Percentiles rank a stretch among this genome's conserved stretches.
Conservation (phyloP, 2,329 filamentous ascomycete species). For the Colletotrichum sp. region DNA sequence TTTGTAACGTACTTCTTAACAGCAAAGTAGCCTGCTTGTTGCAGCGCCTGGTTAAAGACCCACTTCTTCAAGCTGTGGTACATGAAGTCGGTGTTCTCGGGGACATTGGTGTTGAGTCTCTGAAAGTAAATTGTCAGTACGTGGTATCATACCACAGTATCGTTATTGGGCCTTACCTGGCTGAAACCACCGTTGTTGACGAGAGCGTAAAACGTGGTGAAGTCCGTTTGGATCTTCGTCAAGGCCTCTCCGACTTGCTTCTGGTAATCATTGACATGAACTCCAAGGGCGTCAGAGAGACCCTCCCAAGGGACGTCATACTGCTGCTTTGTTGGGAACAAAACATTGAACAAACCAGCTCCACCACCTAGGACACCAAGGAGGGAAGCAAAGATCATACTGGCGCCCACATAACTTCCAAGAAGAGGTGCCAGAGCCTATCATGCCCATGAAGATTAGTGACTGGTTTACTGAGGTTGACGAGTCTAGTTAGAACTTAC, state of each 20-base stretch:
- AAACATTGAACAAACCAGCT: background rate
- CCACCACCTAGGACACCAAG: background rate
- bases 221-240: slow-evolving; percentile 1
- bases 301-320: background rate
- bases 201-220: background rate
- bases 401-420: background rate
- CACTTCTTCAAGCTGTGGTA: slow-evolving; percentile 2
- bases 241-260: background rate
- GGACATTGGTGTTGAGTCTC: background rate
- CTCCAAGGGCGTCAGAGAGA: background rate
- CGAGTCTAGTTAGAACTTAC: background rate
- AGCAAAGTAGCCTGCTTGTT: background rate
- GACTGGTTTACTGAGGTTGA: fast-evolving
- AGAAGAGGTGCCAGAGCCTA: background rate
- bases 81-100: background rate
- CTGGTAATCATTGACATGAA: background rate
- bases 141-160: fast-evolving
- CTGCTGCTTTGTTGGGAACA: background rate
- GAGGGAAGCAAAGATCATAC: background rate
- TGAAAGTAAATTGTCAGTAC: background rate
- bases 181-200: background rate
- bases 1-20: background rate
- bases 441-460: background rate
- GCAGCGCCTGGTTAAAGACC: background rate
- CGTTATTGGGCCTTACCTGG: background rate